Evolutionary conservation across 345 rosid species (phyloP).

Genomic region (Populus euphratica): DNA sequence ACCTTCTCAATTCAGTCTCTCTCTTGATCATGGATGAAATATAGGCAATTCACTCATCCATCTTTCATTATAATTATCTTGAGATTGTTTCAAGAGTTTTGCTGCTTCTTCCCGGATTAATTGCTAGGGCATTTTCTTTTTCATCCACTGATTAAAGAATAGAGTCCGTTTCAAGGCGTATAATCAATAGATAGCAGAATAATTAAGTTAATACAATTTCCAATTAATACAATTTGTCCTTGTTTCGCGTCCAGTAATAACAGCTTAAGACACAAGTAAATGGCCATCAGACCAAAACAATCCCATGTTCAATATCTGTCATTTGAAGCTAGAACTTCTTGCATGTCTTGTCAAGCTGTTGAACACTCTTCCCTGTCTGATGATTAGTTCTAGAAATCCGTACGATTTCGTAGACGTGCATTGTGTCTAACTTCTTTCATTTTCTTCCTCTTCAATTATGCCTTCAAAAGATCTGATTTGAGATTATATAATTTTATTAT

Average conservation of each 20-base stretch:
- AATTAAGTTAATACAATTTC: background rate
- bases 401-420: background rate
- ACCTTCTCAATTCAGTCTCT: background rate
- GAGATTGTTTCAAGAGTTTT: background rate
- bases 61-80: background rate
- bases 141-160: too few species aligned
- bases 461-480: background rate
- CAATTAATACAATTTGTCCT: background rate
- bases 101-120: background rate
- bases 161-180: too few species aligned
- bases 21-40: background rate
- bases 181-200: too few species aligned
- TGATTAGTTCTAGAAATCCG: background rate
- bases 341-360: too few species aligned
- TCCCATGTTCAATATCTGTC: too few species aligned
- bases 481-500: background rate
- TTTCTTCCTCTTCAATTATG: background rate
- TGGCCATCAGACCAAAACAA: too few species aligned
- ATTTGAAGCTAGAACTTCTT: too few species aligned
- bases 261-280: too few species aligned
- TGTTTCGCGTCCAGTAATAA: background rate
- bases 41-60: background rate
- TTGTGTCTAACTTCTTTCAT: background rate
- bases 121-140: background rate
- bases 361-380: background rate